Percentiles rank a stretch among this genome's conserved stretches.
Evolutionary conservation across 2,329 filamentous ascomycete species (phyloP).

Genomic region (Dichotomopilus funicola): DNA sequence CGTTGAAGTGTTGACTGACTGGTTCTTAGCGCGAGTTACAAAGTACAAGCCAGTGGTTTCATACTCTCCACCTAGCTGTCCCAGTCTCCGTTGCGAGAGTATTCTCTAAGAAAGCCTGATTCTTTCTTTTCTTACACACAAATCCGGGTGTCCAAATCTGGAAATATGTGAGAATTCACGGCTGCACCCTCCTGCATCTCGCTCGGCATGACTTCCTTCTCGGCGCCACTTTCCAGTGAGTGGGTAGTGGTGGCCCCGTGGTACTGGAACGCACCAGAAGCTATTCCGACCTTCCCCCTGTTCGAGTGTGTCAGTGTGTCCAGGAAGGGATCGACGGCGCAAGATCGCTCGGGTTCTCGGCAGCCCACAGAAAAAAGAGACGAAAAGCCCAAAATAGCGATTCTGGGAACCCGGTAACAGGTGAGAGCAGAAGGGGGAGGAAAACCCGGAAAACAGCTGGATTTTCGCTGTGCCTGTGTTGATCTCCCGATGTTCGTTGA

Average conservation of each 20-base stretch:
- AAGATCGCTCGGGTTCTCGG: neutral
- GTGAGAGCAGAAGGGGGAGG: neutral
- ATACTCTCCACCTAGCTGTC: no score
- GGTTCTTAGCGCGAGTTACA: no score
- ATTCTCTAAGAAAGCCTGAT: no score
- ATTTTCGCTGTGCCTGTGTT: neutral
- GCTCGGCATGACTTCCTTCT: constrained; percentile 3
- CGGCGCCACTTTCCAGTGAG: neutral
- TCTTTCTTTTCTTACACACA: no score
- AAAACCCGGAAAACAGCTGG: neutral
- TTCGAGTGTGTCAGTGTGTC: neutral
- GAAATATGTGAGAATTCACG: no score
- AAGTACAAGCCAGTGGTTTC: no score
- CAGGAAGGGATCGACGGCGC: neutral
- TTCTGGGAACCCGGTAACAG: neutral
- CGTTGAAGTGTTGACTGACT: no score
- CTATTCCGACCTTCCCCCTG: neutral
- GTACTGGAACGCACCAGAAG: neutral
- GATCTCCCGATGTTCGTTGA: neutral
- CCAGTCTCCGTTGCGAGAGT: no score
- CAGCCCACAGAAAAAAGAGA: neutral
- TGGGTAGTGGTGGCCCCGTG: neutral
- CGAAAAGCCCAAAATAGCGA: neutral
- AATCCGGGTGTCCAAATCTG: no score
- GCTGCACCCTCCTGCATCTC: neutral